Percentiles rank a stretch among this genome's conserved stretches.
Conservation (phyloP, 192 early-diverging fungal species). For the Powellomyces hirtus region DNA sequence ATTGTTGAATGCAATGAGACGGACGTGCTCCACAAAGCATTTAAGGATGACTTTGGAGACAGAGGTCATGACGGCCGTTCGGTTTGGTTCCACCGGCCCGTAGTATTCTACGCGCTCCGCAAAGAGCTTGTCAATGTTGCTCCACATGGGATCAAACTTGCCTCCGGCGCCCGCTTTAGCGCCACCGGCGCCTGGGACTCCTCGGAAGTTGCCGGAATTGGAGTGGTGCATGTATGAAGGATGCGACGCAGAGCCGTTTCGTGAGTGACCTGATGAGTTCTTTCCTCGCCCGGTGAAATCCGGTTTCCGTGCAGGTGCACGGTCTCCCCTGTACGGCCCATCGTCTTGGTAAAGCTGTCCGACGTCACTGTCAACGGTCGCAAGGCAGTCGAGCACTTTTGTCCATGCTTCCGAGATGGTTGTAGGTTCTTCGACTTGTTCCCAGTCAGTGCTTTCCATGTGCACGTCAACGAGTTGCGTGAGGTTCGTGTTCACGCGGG, state of each 20-base stretch:
- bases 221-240: neutral
- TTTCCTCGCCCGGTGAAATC: neutral
- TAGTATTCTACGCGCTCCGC: slow-evolving; percentile 66
- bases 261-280: neutral
- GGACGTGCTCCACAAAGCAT: slow-evolving; percentile 52
- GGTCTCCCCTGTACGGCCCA: neutral
- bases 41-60: slow-evolving; percentile 63
- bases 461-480: slow-evolving; percentile 1
- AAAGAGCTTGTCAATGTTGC: slow-evolving; percentile 70
- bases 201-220: neutral
- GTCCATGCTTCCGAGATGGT: neutral
- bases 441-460: slow-evolving; percentile 10
- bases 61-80: slow-evolving; percentile 46
- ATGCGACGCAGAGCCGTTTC: neutral
- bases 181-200: neutral
- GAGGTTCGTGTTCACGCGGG: neutral
- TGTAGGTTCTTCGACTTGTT: neutral
- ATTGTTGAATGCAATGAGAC: slow-evolving; percentile 49
- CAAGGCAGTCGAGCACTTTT: neutral
- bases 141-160: slow-evolving; percentile 52
- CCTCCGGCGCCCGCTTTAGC: slow-evolving; percentile 4
- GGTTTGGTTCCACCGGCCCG: slow-evolving; percentile 53
- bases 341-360: slow-evolving; percentile 24
- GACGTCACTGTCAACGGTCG: slow-evolving; percentile 2
- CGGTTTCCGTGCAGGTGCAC: neutral